Conservation (phyloP, 441 rosid genomes). For the Euphorbia celastroides region DNA sequence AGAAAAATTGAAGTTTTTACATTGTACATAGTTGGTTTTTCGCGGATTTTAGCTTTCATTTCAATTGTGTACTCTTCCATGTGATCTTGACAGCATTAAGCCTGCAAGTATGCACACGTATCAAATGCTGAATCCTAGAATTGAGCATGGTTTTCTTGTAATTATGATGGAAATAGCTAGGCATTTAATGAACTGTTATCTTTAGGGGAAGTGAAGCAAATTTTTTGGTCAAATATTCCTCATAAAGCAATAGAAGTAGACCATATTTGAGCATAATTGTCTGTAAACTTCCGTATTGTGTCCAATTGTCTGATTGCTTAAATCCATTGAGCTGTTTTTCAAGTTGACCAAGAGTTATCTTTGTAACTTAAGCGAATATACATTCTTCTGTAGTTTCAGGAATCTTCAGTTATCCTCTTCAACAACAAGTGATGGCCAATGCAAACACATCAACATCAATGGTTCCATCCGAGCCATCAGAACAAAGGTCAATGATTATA, state of each 20-base stretch:
- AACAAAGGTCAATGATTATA: conserved; percentile 21
- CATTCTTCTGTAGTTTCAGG: conserved; percentile 20
- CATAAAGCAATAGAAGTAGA: not conserved
- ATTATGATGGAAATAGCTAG: not conserved
- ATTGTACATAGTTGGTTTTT: not conserved
- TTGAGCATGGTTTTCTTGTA: not conserved
- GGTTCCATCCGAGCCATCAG: conserved; percentile 30
- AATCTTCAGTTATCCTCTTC: conserved; percentile 11
- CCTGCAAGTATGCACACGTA: not conserved
- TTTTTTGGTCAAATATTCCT: not conserved
- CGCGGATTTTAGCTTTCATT: not conserved
- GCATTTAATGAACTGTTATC: not conserved
- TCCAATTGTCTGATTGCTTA: not conserved
- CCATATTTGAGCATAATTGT: not conserved
- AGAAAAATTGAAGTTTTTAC: not conserved
- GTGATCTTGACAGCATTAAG: not conserved
- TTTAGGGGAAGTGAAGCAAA: not conserved
- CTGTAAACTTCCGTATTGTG: not conserved
- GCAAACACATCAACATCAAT: conserved; percentile 31
- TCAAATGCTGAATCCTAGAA: not conserved
- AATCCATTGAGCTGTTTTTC: not conserved
- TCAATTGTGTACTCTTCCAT: not conserved
- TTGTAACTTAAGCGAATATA: conserved; percentile 1
- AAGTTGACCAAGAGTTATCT: not conserved
- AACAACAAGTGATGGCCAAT: conserved; percentile 34